Conservation (phyloP, 1,284 basidiomycete genomes). For the Leccinum subfulvum region DNA sequence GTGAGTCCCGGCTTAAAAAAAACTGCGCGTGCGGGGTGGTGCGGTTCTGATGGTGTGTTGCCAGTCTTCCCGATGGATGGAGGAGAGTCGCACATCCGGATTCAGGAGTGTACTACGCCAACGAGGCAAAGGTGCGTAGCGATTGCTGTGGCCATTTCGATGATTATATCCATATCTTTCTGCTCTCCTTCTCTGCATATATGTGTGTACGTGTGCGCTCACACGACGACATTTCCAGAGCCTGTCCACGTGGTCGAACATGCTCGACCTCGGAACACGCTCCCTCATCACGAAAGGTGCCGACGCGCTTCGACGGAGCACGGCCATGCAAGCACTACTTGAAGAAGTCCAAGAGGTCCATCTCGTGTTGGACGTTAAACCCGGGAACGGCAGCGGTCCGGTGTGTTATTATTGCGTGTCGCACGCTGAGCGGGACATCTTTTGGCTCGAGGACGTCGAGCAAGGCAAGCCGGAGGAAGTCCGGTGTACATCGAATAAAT, state of each 20-base stretch:
- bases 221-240: conserved; percentile 4
- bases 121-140: conserved; percentile 24
- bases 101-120: conserved; percentile 27
- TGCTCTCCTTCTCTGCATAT: background rate
- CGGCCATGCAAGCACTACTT: conserved; percentile 8
- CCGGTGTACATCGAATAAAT: conserved; percentile 25
- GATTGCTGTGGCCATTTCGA: background rate
- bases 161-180: background rate
- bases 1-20: conserved; percentile 10
- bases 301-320: conserved; percentile 5
- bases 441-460: conserved; percentile 29
- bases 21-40: background rate
- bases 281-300: conserved; percentile 16
- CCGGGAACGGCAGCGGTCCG: background rate
- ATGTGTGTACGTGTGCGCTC: background rate
- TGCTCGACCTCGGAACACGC: conserved; percentile 10
- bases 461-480: conserved; percentile 18
- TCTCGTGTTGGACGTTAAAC: conserved; percentile 19
- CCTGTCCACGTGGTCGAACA: conserved; percentile 24
- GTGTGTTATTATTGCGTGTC: conserved; percentile 33
- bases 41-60: background rate
- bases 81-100: conserved; percentile 29
- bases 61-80: conserved; percentile 24
- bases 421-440: conserved; percentile 27
- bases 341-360: conserved; percentile 12